Base-by-base conservation (phyloP, 2,329 filamentous ascomycete species). In the Aspergillus novoparasiticus region DNA sequence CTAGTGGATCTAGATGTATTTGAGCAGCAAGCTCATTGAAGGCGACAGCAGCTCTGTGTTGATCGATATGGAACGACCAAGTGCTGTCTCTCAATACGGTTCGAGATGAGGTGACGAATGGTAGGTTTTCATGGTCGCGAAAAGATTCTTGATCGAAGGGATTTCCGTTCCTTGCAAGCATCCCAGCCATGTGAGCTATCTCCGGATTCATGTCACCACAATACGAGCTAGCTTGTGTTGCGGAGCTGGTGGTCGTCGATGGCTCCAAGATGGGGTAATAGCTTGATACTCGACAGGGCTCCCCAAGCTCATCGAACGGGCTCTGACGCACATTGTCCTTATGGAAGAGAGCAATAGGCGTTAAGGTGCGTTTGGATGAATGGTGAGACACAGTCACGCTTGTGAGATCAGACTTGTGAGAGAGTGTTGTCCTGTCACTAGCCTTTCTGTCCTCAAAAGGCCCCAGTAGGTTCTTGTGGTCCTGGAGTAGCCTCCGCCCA, bases 361-460 rank as follows among this genome's bases (percentile, higher is more conserved):
- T 67, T 9, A 65, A 68, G 5, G 66, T 61, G 8, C 68, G 70
- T 55, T 71, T 75, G n/a, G 75, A 75, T 4, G 76, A 72, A 51
- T 72, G 69, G 51, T 67, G 76, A 59, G 65, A 67, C n/a, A 79
- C 72, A 39, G 76, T 80, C 16, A 57, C 62, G 19, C 61, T 71
- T 8, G 74, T 78, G n/a, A 64, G 63, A n/a, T 72, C 70, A 4
- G 78, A 79, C 34, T 70, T 66, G 23, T 71, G 70, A 14, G 78
- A 79, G 21, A 69, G 57, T 0, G 70, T 64, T 1, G 71, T 76
- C 53, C 74, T 71, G 50, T 72, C 71, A 63, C 78, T 79, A 41
- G 72, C 68, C 48, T 75, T 75, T 14, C 77, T 32, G 8, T 9
- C 26, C 4, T n/a, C 48, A 32, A 6, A 32, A 30, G 48, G 28